Conservation (phyloP, 345 rosid species). For the Bruguiera gymnorhiza region DNA sequence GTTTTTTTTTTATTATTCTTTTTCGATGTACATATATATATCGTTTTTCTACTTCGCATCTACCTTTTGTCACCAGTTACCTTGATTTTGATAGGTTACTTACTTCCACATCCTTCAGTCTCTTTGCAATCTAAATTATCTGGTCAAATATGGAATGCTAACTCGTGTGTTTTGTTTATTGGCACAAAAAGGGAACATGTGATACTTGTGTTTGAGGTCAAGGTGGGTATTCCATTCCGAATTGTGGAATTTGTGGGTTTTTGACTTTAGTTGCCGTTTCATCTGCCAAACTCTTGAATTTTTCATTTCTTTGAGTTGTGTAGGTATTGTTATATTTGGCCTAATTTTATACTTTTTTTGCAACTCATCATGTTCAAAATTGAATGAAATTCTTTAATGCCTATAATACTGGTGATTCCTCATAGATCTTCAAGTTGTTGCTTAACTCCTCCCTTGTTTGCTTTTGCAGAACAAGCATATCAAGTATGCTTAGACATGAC, state of each 20-base stretch:
- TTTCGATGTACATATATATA: no score
- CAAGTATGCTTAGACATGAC: conserved; percentile 37
- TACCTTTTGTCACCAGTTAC: conserved; percentile 6
- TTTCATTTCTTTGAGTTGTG: neutral
- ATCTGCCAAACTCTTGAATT: conserved; percentile 38
- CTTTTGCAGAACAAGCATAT: conserved; percentile 22
- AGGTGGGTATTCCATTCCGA: conserved; percentile 18
- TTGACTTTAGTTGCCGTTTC: conserved; percentile 21
- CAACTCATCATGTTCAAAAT: conserved; percentile 9
- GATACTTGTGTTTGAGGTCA: conserved; percentile 11
- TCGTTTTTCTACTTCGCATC: no score
- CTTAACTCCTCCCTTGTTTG: conserved; percentile 12
- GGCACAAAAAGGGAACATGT: conserved; percentile 27
- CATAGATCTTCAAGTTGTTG: conserved; percentile 16
- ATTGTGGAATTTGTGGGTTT: conserved; percentile 18
- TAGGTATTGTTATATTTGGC: conserved; percentile 10
- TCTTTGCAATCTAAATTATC: conserved; percentile 17
- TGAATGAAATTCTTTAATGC: conserved; percentile 3
- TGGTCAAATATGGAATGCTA: conserved; percentile 39
- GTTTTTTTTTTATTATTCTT: neutral
- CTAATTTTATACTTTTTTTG: neutral
- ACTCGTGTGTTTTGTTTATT: conserved; percentile 15
- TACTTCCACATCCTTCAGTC: neutral
- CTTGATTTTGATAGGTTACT: conserved; percentile 8
- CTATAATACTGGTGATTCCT: conserved; percentile 3